Evolutionary conservation across 2,329 filamentous ascomycete species (phyloP), one percentile per base, ranked within the genome.

Genomic region (Pestalotiopsis sp.): DNA sequence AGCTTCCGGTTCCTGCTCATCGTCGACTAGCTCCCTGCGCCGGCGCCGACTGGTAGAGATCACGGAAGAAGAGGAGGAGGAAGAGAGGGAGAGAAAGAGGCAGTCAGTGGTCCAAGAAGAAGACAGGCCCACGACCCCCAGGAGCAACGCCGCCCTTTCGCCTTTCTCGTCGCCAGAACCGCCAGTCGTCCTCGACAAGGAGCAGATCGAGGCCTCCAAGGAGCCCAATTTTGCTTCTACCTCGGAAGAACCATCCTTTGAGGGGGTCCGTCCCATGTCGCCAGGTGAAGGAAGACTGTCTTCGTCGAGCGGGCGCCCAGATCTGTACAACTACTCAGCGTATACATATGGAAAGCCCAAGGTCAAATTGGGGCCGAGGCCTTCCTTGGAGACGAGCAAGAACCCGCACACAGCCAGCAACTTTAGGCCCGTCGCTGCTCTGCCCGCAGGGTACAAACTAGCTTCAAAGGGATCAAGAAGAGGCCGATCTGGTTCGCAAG

Each of bases 51-150:
- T 98, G 74, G 92, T 95, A 82, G 95, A 97, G 82, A 98, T 98
- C 78, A 91, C 92, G n/a, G 96, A 98, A 81, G 93, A 96, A 82
- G 93, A 92, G 66, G 94, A 97, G 77, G 94, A 97, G 75, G 89
- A 91, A 69, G 83, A 86, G 69, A 81, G 88, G 71, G 84, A 88
- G 36, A 82, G 81, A 57, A 91, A 90, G 75, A 83, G 88, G 67
- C 85, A 90, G 75, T 90, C 87, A 2, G 80, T 86, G 7, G 82
- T 85, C 6, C 81, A 82, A 23, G 84, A 87, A 75, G 81, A 87
- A 74, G 81, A 87, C 74, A 79, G 81, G 62, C 64, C 64, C 25
- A 31, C 74, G 66, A 68, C 74, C 12, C 65, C 67, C 38, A 64
- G 69, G 39, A 74, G 75, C 64, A 75, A 75, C 12, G 70, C 75